phyloP scores from a whole-genome alignment of 2,329 filamentous ascomycete genomes.

The Fusarium irregulare region DNA sequence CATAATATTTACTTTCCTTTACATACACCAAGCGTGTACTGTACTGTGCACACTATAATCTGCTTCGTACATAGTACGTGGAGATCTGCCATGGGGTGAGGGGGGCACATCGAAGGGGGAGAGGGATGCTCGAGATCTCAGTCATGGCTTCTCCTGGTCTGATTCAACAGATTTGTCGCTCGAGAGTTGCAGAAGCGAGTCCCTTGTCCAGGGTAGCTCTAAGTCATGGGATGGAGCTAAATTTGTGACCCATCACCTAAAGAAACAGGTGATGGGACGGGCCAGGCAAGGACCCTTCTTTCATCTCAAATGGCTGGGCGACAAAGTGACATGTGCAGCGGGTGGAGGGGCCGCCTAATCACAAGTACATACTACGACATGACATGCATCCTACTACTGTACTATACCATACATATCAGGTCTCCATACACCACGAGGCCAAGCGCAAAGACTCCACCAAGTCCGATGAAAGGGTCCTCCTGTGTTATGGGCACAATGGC shows the following conservation, averaged over 20 bases:
- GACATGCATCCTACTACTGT: neutral
- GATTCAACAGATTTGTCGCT: constrained; percentile 14
- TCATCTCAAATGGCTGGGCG: constrained; percentile 28
- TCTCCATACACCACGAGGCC: constrained; percentile 30
- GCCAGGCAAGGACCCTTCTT: constrained; percentile 14
- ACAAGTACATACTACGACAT: constrained; percentile 10
- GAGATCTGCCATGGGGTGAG: constrained; percentile 5
- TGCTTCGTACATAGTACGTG: neutral
- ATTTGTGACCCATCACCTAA: constrained; percentile 32
- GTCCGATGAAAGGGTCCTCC: constrained; percentile 22
- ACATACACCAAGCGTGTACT: neutral
- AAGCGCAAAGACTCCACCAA: constrained; percentile 21
- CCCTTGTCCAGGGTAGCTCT: constrained; percentile 32
- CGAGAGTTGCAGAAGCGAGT: constrained; percentile 6
- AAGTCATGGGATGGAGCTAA: constrained; percentile 30
- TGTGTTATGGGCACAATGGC: neutral
- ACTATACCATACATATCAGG: neutral
- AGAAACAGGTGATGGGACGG: constrained; percentile 28
- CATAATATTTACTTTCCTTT: constrained; percentile 31
- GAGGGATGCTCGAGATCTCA: constrained; percentile 7
- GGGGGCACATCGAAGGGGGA: constrained; percentile 1
- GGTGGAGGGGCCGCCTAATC: constrained; percentile 13
- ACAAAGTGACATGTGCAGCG: constrained; percentile 23
- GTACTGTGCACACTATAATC: neutral
- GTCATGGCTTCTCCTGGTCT: constrained; percentile 16